These are phyloP conservation scores for Vicia faba DNA, from an alignment of 306 rosid species.

Conservation along the genomic window DNA sequence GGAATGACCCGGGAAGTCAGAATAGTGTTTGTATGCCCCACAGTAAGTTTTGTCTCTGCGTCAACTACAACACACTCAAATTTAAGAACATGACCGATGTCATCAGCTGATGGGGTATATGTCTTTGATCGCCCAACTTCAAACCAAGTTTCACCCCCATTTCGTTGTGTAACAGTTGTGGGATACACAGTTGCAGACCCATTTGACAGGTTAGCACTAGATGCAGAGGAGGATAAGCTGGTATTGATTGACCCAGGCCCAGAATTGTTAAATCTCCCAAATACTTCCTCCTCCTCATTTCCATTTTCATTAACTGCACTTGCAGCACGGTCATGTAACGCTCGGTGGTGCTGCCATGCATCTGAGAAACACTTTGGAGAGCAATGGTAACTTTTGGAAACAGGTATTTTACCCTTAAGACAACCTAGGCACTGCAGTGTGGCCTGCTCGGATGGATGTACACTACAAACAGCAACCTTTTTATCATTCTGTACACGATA, in stretches of 20 bases:
- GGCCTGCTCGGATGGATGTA: constrained; percentile 98
- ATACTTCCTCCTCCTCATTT: constrained; percentile 89
- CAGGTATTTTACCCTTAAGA: constrained; percentile 87
- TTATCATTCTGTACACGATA: constrained; percentile 93
- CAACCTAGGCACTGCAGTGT: constrained; percentile 97
- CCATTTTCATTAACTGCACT: constrained; percentile 94
- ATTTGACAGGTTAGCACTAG: constrained; percentile 75
- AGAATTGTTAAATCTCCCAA: constrained; percentile 75
- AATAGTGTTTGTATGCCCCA: constrained; percentile 68
- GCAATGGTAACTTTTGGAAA: constrained; percentile 92
- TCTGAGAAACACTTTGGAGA: constrained; percentile 96
- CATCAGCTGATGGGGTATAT: constrained; percentile 92
- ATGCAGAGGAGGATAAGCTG: constrained; percentile 64
- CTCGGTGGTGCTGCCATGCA: constrained; percentile 99
- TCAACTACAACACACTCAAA: constrained; percentile 95
- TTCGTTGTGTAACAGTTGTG: constrained; percentile 76
- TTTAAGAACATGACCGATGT: constrained; percentile 90
- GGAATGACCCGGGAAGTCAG: constrained; percentile 97
- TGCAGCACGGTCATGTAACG: constrained; percentile 96
- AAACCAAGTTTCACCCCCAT: constrained; percentile 94
- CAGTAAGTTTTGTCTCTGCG: constrained; percentile 69
- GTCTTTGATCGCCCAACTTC: constrained; percentile 90
- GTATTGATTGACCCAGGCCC: constrained; percentile 64
- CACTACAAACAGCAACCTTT: constrained; percentile 84
- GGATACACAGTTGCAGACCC: constrained; percentile 86